These are phyloP conservation scores for Mycena haematopus DNA, from an alignment of 768 basidiomycete genomes.

Conservation along the genomic window DNA sequence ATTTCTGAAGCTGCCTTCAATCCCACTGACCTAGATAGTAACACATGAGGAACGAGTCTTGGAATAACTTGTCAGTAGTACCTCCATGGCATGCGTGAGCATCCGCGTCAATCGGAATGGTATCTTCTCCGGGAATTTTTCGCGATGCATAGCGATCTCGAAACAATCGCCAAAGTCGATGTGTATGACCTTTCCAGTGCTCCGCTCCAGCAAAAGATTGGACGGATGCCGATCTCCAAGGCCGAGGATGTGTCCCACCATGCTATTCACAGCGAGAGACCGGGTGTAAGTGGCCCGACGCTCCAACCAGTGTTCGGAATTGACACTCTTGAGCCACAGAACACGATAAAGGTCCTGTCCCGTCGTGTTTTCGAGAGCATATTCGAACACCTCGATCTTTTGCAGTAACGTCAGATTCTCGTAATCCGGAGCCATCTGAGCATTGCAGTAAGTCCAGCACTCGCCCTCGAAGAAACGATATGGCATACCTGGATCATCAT, in stretches of 20 bases:
- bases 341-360: constrained; percentile 98
- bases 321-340: constrained; percentile 92
- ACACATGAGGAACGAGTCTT: constrained; percentile 17
- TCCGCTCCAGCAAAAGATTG: constrained; percentile 90
- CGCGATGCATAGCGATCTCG: constrained; percentile 96
- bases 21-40: constrained; percentile 83
- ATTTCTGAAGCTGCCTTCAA: constrained; percentile 95
- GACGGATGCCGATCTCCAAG: constrained; percentile 98
- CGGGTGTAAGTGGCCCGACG: constrained; percentile 95
- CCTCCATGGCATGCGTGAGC: constrained; percentile 99
- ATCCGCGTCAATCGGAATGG: constrained; percentile 98
- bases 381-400: constrained; percentile 99
- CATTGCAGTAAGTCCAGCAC: constrained; percentile 16
- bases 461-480: not conserved
- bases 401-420: constrained; percentile 93
- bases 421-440: constrained; percentile 98
- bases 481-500: constrained; percentile 89
- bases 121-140: constrained; percentile 98
- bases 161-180: constrained; percentile 99
- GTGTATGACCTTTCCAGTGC: constrained; percentile 94
- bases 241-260: constrained; percentile 98
- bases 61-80: constrained; percentile 35
- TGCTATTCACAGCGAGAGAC: constrained; percentile 94
- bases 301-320: constrained; percentile 98
- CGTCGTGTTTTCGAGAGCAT: constrained; percentile 96